A percentile compares a stretch with the other conserved stretches of the same genome.
Conservation (phyloP, 2,329 filamentous ascomycete genomes). For the Sarocladiaceae sp. region DNA sequence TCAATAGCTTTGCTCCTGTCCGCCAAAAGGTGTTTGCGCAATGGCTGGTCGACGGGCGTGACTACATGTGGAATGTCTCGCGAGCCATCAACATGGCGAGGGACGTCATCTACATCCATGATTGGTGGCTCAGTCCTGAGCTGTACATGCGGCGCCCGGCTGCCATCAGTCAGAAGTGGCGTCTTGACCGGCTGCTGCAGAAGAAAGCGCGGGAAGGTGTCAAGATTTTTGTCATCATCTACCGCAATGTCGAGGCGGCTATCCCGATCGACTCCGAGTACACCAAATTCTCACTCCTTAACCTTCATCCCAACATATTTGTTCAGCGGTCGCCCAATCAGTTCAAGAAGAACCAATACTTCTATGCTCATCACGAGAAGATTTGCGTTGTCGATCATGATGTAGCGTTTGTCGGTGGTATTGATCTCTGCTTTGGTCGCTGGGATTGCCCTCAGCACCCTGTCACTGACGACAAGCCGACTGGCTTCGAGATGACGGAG, state of each 20-base stretch:
- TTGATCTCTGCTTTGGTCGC: slow-evolving; percentile 92
- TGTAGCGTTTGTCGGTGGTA: slow-evolving; percentile 88
- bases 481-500: slow-evolving; percentile 78
- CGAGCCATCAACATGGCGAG: slow-evolving; percentile 94
- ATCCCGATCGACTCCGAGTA: slow-evolving; percentile 98
- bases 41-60: slow-evolving; percentile 92
- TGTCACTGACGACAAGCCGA: slow-evolving; percentile 87
- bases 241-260: slow-evolving; percentile 94
- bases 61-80: slow-evolving; percentile 99
- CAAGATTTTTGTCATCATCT: slow-evolving; percentile 96
- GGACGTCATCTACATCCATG: slow-evolving; percentile 97
- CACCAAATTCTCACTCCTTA: slow-evolving; percentile 91
- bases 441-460: slow-evolving; percentile 96
- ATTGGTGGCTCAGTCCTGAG: slow-evolving; percentile 98
- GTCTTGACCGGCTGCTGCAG: slow-evolving; percentile 86
- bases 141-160: slow-evolving; percentile 90
- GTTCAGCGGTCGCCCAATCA: slow-evolving; percentile 96
- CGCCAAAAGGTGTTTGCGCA: slow-evolving; percentile 82
- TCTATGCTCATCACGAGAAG: slow-evolving; percentile 98
- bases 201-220: slow-evolving; percentile 91
- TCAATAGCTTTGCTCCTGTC: slow-evolving; percentile 89
- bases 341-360: slow-evolving; percentile 98
- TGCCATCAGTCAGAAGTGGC: slow-evolving; percentile 96
- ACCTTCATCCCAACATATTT: slow-evolving; percentile 92
- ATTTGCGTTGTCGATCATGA: slow-evolving; percentile 96